Percentiles rank a stretch among this genome's conserved stretches.
Evolutionary conservation across 768 basidiomycete species (phyloP).

Genomic region (Chiua virens): DNA sequence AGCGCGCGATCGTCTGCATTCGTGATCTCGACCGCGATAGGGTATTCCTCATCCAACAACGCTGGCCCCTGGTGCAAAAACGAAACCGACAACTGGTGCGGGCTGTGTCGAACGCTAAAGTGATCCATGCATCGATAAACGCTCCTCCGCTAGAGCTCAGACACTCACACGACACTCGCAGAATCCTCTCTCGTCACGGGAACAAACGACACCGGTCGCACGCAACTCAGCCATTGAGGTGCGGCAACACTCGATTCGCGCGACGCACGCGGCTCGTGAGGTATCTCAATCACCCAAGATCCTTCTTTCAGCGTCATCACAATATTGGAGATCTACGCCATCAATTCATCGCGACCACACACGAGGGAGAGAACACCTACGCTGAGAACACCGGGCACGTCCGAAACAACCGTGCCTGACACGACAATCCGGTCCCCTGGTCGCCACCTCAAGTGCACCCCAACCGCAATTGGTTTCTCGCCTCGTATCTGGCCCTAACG

Average conservation of each 20-base stretch:
- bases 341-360: neutral
- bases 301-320: constrained; percentile 56
- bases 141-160: neutral
- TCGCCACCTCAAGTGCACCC: constrained; percentile 57
- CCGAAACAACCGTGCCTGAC: constrained; percentile 56
- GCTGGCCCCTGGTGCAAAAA: constrained; percentile 67
- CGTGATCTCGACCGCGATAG: constrained; percentile 65
- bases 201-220: constrained; percentile 53
- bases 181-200: constrained; percentile 48
- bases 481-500: constrained; percentile 49
- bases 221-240: constrained; percentile 58
- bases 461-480: constrained; percentile 22
- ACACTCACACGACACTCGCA: constrained; percentile 49
- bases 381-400: constrained; percentile 48
- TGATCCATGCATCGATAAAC: neutral
- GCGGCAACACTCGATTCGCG: constrained; percentile 31
- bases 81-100: constrained; percentile 55
- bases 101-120: constrained; percentile 58
- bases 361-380: constrained; percentile 39
- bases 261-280: constrained; percentile 43
- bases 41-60: constrained; percentile 78
- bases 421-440: constrained; percentile 56
- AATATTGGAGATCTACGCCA: constrained; percentile 41
- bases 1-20: constrained; percentile 74
- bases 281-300: constrained; percentile 70